Conservation (phyloP, 2,329 filamentous ascomycete genomes). For the Cercospora canescens region DNA sequence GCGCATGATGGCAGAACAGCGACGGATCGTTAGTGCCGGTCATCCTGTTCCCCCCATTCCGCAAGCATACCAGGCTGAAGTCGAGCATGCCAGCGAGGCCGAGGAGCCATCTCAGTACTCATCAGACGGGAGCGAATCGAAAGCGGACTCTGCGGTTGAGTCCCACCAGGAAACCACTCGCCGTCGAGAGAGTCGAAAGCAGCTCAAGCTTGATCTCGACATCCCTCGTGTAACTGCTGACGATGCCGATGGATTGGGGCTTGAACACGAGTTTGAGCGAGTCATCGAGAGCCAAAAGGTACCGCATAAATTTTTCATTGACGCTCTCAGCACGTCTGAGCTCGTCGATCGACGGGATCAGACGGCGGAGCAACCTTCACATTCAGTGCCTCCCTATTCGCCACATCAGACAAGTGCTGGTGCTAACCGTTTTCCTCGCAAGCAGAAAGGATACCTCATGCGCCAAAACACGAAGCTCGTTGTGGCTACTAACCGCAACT, state of each 20-base stretch:
- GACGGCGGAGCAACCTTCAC: constrained; percentile 10
- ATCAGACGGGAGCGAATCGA: constrained; percentile 28
- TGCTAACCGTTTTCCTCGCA: constrained; percentile 51
- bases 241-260: constrained; percentile 77
- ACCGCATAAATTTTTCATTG: constrained; percentile 39
- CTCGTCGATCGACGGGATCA: background rate
- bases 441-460: constrained; percentile 98
- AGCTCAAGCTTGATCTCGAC: constrained; percentile 55
- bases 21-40: constrained; percentile 81
- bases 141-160: constrained; percentile 30
- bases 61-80: constrained; percentile 28
- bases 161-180: constrained; percentile 17
- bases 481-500: constrained; percentile 71
- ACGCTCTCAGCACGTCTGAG: background rate
- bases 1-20: constrained; percentile 79
- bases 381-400: constrained; percentile 16
- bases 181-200: constrained; percentile 24
- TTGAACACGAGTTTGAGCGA: constrained; percentile 90
- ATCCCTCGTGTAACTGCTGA: constrained; percentile 70
- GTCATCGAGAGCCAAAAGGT: constrained; percentile 98
- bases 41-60: constrained; percentile 36
- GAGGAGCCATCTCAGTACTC: constrained; percentile 29
- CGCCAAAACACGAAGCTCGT: constrained; percentile 97
- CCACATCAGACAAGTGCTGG: constrained; percentile 20
- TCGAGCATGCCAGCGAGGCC: constrained; percentile 16